A percentile compares a stretch with the other conserved stretches of the same genome.
Evolutionary conservation across 1,284 basidiomycete genomes (phyloP).

Genomic region (Schizophyllum commune): DNA sequence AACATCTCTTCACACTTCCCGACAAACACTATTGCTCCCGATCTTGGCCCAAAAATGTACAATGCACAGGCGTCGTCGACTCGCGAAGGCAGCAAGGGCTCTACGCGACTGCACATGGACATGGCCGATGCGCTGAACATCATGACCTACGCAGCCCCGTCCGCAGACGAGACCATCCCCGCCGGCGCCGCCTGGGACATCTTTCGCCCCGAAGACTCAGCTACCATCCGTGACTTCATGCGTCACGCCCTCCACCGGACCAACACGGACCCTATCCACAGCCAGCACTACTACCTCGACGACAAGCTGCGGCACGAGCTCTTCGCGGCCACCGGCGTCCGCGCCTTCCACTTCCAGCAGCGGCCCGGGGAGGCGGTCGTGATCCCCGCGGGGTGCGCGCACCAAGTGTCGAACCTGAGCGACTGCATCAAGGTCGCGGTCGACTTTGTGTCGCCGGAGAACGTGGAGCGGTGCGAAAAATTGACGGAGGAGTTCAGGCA

Average conservation of each 20-base stretch:
- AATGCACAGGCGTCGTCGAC: constrained; percentile 66
- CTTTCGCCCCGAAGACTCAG: constrained; percentile 79
- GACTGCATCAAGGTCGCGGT: constrained; percentile 96
- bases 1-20: constrained; percentile 91
- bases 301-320: constrained; percentile 60
- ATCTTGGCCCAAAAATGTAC: constrained; percentile 85
- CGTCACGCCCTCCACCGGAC: constrained; percentile 34
- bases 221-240: constrained; percentile 70
- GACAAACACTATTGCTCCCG: constrained; percentile 73
- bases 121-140: constrained; percentile 94
- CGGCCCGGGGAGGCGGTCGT: constrained; percentile 90
- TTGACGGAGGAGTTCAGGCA: constrained; percentile 85
- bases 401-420: constrained; percentile 84
- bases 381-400: constrained; percentile 92
- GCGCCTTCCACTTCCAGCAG: constrained; percentile 82
- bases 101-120: constrained; percentile 92
- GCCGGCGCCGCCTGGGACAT: constrained; percentile 86
- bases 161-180: constrained; percentile 30
- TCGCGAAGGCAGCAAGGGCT: constrained; percentile 61
- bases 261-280: constrained; percentile 76
- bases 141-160: constrained; percentile 69
- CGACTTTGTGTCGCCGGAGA: constrained; percentile 93
- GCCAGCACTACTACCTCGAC: constrained; percentile 85
- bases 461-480: constrained; percentile 77
- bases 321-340: constrained; percentile 61